phyloP scores from a whole-genome alignment of 2,329 filamentous ascomycete genomes.

The Fusarium udum region DNA sequence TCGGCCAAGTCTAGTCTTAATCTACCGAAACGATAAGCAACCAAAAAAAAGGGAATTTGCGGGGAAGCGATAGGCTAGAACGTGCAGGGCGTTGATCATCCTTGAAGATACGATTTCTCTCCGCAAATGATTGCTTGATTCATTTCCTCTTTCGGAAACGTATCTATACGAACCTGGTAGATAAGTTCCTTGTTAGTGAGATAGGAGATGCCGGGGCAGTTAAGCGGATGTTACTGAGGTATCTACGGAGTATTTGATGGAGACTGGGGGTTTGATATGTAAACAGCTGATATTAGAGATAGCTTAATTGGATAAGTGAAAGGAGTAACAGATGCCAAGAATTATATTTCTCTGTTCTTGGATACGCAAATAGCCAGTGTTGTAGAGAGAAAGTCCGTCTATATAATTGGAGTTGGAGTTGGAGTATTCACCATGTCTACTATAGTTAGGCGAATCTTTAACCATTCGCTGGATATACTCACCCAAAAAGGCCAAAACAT shows the following conservation, averaged over 20 bases:
- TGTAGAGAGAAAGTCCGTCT: not conserved
- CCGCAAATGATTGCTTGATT: conserved; percentile 12
- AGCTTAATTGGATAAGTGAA: not conserved
- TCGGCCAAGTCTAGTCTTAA: conserved; percentile 4
- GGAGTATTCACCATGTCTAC: not conserved
- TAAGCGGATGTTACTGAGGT: not conserved
- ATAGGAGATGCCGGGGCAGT: not conserved
- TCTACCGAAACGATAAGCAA: conserved; percentile 16
- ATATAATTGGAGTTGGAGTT: not conserved
- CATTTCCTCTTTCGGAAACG: conserved; percentile 12
- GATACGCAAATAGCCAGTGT: not conserved
- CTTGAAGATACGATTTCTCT: not conserved
- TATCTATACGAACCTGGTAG: conserved; percentile 11
- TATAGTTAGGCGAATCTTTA: not conserved
- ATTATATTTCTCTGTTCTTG: not conserved
- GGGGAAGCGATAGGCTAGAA: conserved; percentile 16
- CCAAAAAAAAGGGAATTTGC: conserved; percentile 5
- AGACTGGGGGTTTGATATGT: not conserved
- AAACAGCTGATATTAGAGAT: not conserved
- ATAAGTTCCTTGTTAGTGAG: conserved; percentile 10
- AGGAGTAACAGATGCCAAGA: not conserved
- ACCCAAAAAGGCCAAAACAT: not conserved
- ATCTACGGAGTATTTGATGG: not conserved
- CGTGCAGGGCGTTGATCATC: not conserved
- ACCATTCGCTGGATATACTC: not conserved